These are phyloP conservation scores for Ophiostoma novo-ulmi DNA, from an alignment of 2,329 filamentous ascomycete species.

Conservation along the genomic window DNA sequence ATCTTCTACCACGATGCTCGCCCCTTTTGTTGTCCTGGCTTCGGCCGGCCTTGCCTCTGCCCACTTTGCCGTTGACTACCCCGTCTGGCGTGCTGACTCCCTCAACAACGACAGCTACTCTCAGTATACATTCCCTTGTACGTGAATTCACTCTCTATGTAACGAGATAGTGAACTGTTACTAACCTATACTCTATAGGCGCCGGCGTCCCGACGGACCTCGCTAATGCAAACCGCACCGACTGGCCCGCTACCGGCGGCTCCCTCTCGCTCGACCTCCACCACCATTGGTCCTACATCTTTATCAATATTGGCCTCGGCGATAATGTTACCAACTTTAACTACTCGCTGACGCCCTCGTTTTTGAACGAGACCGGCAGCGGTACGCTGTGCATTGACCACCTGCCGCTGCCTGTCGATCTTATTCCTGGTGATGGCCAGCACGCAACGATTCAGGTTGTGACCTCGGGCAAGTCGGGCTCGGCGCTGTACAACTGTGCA, in stretches of 20 bases:
- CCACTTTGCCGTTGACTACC: conserved; percentile 47
- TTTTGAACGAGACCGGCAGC: conserved; percentile 54
- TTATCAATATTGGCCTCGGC: conserved; percentile 48
- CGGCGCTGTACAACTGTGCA: conserved; percentile 68
- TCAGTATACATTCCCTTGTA: conserved; percentile 51
- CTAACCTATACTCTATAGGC: conserved; percentile 34
- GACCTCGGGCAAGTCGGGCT: conserved; percentile 52
- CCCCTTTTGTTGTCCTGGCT: conserved; percentile 35
- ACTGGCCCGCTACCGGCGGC: conserved; percentile 50
- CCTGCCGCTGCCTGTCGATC: conserved; percentile 48
- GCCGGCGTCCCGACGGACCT: conserved; percentile 43
- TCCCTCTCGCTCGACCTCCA: conserved; percentile 46
- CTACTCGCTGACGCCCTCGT: conserved; percentile 57
- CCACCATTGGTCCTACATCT: conserved; percentile 50
- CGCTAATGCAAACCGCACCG: conserved; percentile 42
- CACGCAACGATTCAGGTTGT: conserved; percentile 65
- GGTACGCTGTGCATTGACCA: conserved; percentile 62
- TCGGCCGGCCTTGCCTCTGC: conserved; percentile 39
- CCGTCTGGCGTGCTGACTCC: conserved; percentile 46
- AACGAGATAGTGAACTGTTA: background rate
- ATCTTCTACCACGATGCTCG: conserved; percentile 27
- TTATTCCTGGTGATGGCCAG: conserved; percentile 54
- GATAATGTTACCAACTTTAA: conserved; percentile 59
- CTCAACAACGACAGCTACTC: conserved; percentile 42
- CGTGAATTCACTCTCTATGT: background rate